phyloP scores from a whole-genome alignment of 2,329 filamentous ascomycete genomes.

The Pyricularia sp. region DNA sequence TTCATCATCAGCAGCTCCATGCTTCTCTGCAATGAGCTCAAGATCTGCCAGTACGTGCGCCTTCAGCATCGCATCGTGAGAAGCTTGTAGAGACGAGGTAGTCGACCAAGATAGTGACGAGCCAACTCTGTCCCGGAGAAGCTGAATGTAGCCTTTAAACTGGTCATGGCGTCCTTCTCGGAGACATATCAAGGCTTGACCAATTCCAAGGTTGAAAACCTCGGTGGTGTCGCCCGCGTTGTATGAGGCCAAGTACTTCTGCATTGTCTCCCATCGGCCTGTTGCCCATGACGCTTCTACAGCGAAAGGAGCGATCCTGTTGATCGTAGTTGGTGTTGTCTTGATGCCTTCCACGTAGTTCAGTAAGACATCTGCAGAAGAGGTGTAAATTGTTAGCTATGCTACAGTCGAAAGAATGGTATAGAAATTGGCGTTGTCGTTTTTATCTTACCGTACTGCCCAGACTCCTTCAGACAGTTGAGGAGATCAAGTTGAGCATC shows the following conservation, averaged over 20 bases:
- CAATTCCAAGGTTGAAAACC: conserved; percentile 77
- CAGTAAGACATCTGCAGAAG: conserved; percentile 57
- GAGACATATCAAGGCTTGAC: conserved; percentile 50
- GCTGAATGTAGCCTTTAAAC: conserved; percentile 46
- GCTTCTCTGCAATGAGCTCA: conserved; percentile 53
- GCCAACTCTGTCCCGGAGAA: conserved; percentile 57
- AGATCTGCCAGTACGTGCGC: conserved; percentile 82
- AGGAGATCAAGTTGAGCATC: conserved; percentile 75
- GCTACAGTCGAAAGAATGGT: neutral
- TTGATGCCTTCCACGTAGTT: conserved; percentile 75
- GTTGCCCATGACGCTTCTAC: conserved; percentile 89
- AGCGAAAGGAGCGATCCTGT: conserved; percentile 65
- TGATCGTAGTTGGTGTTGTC: conserved; percentile 34
- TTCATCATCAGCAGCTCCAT: conserved; percentile 19
- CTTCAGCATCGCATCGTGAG: conserved; percentile 73
- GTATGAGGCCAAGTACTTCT: conserved; percentile 48
- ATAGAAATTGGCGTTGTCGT: neutral
- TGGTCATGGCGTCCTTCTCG: conserved; percentile 33
- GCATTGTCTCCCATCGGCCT: conserved; percentile 63
- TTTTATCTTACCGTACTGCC: conserved; percentile 61
- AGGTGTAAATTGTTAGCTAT: conserved; percentile 11
- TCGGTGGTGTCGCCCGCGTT: conserved; percentile 34
- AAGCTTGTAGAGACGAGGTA: conserved; percentile 70
- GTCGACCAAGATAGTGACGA: conserved; percentile 62
- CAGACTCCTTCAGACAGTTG: conserved; percentile 85